Base-by-base conservation (phyloP, 768 basidiomycete genomes). In the Polyporus arcularius region DNA sequence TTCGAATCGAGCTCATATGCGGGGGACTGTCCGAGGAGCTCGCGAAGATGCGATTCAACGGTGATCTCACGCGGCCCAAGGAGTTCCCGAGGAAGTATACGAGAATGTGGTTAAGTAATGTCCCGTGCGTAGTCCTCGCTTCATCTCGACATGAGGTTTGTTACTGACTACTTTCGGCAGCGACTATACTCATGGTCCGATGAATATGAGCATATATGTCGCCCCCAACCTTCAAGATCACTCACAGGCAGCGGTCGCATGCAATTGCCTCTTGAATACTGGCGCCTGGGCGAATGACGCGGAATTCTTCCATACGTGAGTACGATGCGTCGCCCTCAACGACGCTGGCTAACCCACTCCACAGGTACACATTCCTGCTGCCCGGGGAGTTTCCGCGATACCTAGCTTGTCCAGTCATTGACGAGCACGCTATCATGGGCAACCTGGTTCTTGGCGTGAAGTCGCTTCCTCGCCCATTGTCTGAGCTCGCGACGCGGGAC, bases 81-180 rank as follows among this genome's bases (percentile, higher is more conserved):
- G 21, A 26, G 21, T 76, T 76, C 55, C 75, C 74, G 3, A 69
- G 63, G 48, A 58, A 65, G 41, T 76, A 68, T 53, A 75, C 70
- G 4, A 58, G 75, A 12, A 74, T 75, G 49, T 78, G 74, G 69
- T 51, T 76, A 31, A 74, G 71, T 55, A 78, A 74, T 51, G 68
- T 74, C 21, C 73, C 73, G 74, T 75, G 45, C 65, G 70, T 26
- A 26, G 21, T 26, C 21, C 21, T 26, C 21, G 21, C 21, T 26
- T 26, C 21, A 26, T 26, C 21, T 26, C 21, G 21, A 26, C 21
- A 26, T 26, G 21, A 26, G 21, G 21, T 26, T 26, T 26, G 21
- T 26, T 26, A 2, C 21, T 26, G 21, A 26, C 21, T 26, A 26
- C 21, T 26, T 26, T 26, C 21, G 21, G 21, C 54, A 75, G 73